Evolutionary conservation across 2,329 filamentous ascomycete genomes (phyloP).

Genomic region (Akanthomyces uredinophilus): DNA sequence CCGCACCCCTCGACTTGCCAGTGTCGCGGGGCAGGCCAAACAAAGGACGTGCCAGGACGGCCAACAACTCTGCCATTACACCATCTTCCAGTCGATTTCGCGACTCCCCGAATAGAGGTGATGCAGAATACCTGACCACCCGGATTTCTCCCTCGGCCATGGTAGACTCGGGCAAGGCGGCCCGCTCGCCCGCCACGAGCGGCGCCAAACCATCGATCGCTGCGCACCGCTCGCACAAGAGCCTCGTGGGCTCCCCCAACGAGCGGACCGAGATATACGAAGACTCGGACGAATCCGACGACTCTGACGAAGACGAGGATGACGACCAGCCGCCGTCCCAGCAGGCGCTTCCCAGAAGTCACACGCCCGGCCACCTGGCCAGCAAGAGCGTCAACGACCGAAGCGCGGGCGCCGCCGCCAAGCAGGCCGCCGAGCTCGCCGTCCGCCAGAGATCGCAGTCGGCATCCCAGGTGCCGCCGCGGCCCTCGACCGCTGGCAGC

Average conservation of each 20-base stretch:
- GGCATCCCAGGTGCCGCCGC: constrained; percentile 32
- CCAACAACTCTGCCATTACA: not conserved
- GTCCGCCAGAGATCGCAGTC: constrained; percentile 53
- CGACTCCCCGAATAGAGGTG: not conserved
- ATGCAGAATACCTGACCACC: constrained; percentile 5
- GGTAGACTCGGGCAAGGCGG: constrained; percentile 11
- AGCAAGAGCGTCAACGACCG: constrained; percentile 49
- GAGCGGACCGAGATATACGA: constrained; percentile 29
- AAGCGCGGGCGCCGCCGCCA: constrained; percentile 34
- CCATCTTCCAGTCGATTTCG: not conserved
- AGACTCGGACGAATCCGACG: constrained; percentile 32
- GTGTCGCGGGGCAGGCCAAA: not conserved
- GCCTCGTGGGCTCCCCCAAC: constrained; percentile 4
- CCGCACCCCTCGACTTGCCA: not conserved
- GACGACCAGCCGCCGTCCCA: constrained; percentile 24
- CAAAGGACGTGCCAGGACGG: not conserved
- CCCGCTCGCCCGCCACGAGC: constrained; percentile 5
- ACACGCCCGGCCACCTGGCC: constrained; percentile 58
- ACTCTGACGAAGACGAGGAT: constrained; percentile 31
- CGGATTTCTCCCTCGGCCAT: not conserved
- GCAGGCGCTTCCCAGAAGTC: constrained; percentile 44
- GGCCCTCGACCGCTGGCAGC: constrained; percentile 25
- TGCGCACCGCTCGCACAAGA: constrained; percentile 9
- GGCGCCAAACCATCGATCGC: constrained; percentile 1
- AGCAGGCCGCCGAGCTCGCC: constrained; percentile 42